Evolutionary conservation across 129 eudicot genomes (phyloP).

Genomic region (Escallonia rubra): DNA sequence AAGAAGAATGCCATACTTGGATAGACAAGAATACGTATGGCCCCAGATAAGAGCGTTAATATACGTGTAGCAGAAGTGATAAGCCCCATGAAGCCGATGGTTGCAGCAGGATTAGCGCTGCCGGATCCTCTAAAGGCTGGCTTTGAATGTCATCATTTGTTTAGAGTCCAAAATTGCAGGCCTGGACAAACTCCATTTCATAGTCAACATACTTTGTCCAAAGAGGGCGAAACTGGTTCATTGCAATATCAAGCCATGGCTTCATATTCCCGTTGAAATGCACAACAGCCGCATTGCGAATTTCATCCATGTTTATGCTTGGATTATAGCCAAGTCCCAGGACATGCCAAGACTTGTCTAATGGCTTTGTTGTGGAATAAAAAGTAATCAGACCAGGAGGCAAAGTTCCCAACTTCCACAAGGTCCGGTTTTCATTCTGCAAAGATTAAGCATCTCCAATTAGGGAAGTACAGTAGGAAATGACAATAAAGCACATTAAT

Average conservation of each 20-base stretch:
- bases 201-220: constrained; percentile 85
- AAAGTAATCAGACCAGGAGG: constrained; percentile 89
- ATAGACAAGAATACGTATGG: constrained; percentile 18
- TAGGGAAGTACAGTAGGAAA: neutral
- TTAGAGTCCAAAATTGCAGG: constrained; percentile 78
- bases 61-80: constrained; percentile 33
- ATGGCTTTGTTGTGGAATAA: constrained; percentile 88
- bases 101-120: constrained; percentile 27
- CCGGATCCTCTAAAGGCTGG: constrained; percentile 18
- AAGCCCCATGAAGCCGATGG: constrained; percentile 22
- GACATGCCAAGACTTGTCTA: constrained; percentile 92
- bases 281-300: constrained; percentile 76
- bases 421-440: constrained; percentile 88
- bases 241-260: constrained; percentile 93
- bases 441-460: constrained; percentile 12
- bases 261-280: constrained; percentile 88
- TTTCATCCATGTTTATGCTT: constrained; percentile 81
- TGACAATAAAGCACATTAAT: neutral
- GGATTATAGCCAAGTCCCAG: constrained; percentile 90
- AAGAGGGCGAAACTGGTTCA: constrained; percentile 74
- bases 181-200: constrained; percentile 71
- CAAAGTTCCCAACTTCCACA: constrained; percentile 83
- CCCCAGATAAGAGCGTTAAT: constrained; percentile 19
- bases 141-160: constrained; percentile 13
- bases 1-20: constrained; percentile 35